Evolutionary conservation across 129 eudicot species (phyloP), one percentile per base, ranked within the genome.

Genomic region (Pseudognaphalium luteoalbum): DNA sequence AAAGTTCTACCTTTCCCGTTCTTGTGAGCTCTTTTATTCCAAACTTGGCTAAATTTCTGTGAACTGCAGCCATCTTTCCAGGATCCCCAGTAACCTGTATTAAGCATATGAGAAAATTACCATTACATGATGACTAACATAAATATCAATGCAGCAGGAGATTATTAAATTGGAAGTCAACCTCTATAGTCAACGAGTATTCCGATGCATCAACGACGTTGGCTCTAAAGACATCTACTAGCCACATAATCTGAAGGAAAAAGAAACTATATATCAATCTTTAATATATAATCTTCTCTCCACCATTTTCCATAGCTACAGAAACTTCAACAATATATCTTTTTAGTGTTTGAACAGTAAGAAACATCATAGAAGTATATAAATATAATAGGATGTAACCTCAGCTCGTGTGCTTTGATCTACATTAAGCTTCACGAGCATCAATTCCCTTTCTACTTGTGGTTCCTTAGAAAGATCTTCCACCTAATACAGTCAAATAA

Each of bases 31-130:
- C 94, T 80, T 82, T 89, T 67, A 91, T 89, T 60, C 99, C 99
- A 76, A 91, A 91, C 82, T 91, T 89, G 25, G 81, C 81, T 67
- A 94, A 75, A 81, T 91, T 94, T 76, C 93, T 94, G 76, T 80
- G 83, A 17, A 94, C 87, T 71, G 97, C 93, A 68, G 62, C 96
- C 83, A 91, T 86, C 85, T 94, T 94, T 22, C 99, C 99, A 58
- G 99, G 99, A 80, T 94, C 99, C 82, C 99, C 99, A 72, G 99
- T 94, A 61, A 94, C 97, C 99, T 94, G 50, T 64, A 78, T 60
- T 20, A 82, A 65, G 32, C 79, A 78, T 2, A 67, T 73, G 63
- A 59, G 14, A 52, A 52, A 56, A 47, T 20, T 51, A 72, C 44
- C 32, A 16, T 60, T 15, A 50, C 56, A 70, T 56, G 35, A 22